Base-by-base conservation (phyloP, 192 early-diverging fungal genomes). In the Podila minutissima region DNA sequence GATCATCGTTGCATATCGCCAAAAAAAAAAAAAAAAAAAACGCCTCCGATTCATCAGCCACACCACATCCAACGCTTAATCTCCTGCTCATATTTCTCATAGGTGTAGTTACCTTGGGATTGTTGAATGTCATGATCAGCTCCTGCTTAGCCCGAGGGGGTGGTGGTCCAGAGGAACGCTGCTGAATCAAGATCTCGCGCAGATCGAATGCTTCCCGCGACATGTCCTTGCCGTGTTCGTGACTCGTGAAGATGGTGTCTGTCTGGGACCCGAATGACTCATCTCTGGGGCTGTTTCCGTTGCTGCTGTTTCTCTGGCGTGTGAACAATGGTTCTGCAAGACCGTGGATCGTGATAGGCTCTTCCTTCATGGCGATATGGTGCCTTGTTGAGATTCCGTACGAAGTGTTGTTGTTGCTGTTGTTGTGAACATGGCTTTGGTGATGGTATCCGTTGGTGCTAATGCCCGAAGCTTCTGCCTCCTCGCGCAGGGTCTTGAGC, bases 401-500 rank as follows among this genome's bases (percentile, higher is more conserved):
- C 29, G 29, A 46, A 28, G 20, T 12, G 29, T 13, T 46, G n/a
- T 50, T 17, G 24, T 17, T 64, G 22, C 4, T n/a, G n/a, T 66
- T 66, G 6, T 11, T 48, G 24, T 67, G 28, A 50, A 4, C 17
- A 29, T 37, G 20, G 41, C 15, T 64, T n/a, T 37, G 13, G 49
- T 24, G 32, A 10, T 38, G 22, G 62, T 38, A 5, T 5, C 37
- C 20, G 31, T 22, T 32, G 5, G 24, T 31, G 37, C 20, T 53
- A 46, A 19, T 51, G 57, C 29, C 41, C 13, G 12, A 13, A 59
- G 58, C n/a, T 20, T 33, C 7, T 26, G 66, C 59, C 24, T 79
- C 76, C 22, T 73, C 55, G 13, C 77, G 50, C 15, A 81, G 22
- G 0, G 77, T 69, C 26, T 65, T 61, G n/a, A 81, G 53, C 8